These are phyloP conservation scores for Amphichorda felina DNA, from an alignment of 2,329 filamentous ascomycete species.

Conservation along the genomic window DNA sequence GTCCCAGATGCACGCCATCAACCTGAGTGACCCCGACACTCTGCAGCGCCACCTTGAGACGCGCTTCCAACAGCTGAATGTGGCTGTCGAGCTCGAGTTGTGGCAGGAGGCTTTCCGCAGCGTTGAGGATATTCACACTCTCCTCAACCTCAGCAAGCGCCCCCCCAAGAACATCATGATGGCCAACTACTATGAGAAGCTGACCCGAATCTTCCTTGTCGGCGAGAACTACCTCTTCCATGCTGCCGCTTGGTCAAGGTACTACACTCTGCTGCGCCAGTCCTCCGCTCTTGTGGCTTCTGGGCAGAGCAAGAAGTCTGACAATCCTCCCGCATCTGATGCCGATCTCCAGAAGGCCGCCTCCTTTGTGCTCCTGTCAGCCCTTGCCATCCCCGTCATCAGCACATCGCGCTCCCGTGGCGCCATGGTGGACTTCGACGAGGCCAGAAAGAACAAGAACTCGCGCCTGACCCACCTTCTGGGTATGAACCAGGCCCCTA, in stretches of 20 bases:
- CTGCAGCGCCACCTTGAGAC: slow-evolving; percentile 96
- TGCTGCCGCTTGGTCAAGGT: slow-evolving; percentile 91
- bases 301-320: slow-evolving; percentile 83
- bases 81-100: slow-evolving; percentile 91
- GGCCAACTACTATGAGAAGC: slow-evolving; percentile 99
- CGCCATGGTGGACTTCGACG: slow-evolving; percentile 91
- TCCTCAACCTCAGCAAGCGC: slow-evolving; percentile 94
- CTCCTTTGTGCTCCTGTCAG: slow-evolving; percentile 89
- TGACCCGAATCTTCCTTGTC: slow-evolving; percentile 95
- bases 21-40: slow-evolving; percentile 93
- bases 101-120: slow-evolving; percentile 99
- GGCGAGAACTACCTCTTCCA: slow-evolving; percentile 99
- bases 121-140: slow-evolving; percentile 96
- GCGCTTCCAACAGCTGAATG: slow-evolving; percentile 95
- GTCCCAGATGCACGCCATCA: slow-evolving; percentile 98
- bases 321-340: slow-evolving; percentile 83
- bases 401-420: slow-evolving; percentile 94
- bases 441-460: slow-evolving; percentile 98
- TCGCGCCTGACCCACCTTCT: slow-evolving; percentile 90
- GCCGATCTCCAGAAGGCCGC: slow-evolving; percentile 87
- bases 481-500: slow-evolving; percentile 83
- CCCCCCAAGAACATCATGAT: slow-evolving; percentile 99
- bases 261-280: slow-evolving; percentile 92
- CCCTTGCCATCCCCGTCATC: slow-evolving; percentile 96
- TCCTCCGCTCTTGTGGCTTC: slow-evolving; percentile 73